Evolutionary conservation across 768 basidiomycete genomes (phyloP), one percentile per base, ranked within the genome.

Genomic region (Termitomyces titanicus): DNA sequence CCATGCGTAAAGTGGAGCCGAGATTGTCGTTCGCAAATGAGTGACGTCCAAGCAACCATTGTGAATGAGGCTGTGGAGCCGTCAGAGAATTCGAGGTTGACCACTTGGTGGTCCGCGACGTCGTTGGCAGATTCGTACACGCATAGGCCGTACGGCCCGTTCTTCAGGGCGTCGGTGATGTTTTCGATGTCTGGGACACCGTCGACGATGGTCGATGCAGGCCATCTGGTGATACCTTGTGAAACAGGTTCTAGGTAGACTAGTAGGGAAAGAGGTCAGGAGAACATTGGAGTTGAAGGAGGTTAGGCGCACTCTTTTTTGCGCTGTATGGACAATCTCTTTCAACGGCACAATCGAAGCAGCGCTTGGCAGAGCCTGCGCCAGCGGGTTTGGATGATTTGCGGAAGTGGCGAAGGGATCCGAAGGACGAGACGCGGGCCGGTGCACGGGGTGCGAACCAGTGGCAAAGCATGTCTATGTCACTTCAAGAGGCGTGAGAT

Each of bases 61-160:
- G 93, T 94, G 68, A 95, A 89, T 0, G 89, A 89, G 12, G 81
- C 89, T 0, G 93, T 94, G 27, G 82, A 77, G 15, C 92, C 91
- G 48, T 84, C 83, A 7, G 86, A 84, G 67, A 91, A 95, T 64
- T 94, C 89, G 53, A 95, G 70, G 66, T 93, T 94, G 59, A 95
- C 93, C 44, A 94, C 88, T 70, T 94, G 92, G 61, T 95, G 85
- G 70, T 95, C 92, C 63, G 88, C 91, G 45, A 95, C 92, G 65
- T 94, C 88, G 65, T 95, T 95, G 42, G 79, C 74, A 51, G 83
- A 79, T 66, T 93, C 91, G 67, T 95, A 95, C 6, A 92, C 92
- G 63, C 93, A 95, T 53, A 75, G 70, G 0, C 93, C 93, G 56
- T 93, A 94, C 17, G 86, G 84, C 3, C 88, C 85, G 3, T 70